A percentile compares a stretch with the other conserved stretches of the same genome.
phyloP scores from a whole-genome alignment of 202 grass and related monocot species.

The Panicum hallii region DNA sequence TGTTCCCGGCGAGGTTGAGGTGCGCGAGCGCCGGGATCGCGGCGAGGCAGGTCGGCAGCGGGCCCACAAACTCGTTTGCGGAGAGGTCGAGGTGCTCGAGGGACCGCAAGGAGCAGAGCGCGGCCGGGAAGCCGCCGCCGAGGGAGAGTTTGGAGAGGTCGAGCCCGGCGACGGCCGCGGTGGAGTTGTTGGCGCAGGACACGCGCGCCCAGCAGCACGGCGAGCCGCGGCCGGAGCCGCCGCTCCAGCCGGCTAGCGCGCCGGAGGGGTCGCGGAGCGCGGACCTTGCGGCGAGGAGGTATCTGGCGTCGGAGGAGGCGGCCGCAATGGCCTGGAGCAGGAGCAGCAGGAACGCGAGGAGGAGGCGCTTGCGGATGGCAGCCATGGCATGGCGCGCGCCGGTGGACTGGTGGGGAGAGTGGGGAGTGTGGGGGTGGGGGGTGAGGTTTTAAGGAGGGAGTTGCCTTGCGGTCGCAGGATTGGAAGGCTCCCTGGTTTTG shows the following conservation, averaged over 20 bases:
- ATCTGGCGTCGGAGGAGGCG: conserved; percentile 31
- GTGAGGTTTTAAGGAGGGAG: conserved; percentile 42
- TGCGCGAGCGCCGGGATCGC: conserved; percentile 30
- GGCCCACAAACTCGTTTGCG: conserved; percentile 50
- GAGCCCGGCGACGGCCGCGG: conserved; percentile 38
- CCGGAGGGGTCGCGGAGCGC: conserved; percentile 49
- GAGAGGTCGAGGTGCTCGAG: conserved; percentile 71
- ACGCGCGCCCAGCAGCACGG: conserved; percentile 74
- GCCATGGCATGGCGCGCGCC: conserved; percentile 52
- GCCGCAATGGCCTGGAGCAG: conserved; percentile 16
- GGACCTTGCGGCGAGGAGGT: conserved; percentile 55
- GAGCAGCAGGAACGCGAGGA: conserved; percentile 39
- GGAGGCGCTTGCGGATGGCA: background rate
- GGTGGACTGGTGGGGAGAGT: conserved; percentile 27
- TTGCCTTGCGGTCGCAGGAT: conserved; percentile 32
- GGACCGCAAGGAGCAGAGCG: conserved; percentile 55
- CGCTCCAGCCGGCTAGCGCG: conserved; percentile 54
- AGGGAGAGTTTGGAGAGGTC: conserved; percentile 42
- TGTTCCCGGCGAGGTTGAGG: conserved; percentile 64
- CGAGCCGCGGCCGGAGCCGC: background rate
- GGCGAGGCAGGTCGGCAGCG: conserved; percentile 53
- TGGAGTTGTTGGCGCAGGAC: conserved; percentile 44
- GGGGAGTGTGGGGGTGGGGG: conserved; percentile 11
- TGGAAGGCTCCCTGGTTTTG: conserved; percentile 50
- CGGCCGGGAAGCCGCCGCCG: conserved; percentile 55